Conservation (phyloP, 805 yeast species). For the Brettanomyces naardenensis region DNA sequence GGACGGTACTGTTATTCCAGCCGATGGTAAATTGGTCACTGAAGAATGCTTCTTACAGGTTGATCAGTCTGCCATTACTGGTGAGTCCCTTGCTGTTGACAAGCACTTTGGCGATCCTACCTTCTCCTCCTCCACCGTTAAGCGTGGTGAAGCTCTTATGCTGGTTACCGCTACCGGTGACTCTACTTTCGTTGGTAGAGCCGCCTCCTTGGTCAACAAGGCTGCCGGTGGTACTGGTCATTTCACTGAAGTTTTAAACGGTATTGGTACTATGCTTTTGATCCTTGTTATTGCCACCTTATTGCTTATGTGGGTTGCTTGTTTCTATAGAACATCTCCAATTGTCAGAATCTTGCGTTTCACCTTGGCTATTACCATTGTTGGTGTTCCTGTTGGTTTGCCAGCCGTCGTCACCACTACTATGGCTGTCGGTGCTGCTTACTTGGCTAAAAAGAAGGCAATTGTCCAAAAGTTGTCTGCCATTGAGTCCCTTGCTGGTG, state of each 20-base stretch:
- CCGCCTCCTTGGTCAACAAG: conserved; percentile 92
- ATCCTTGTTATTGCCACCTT: conserved; percentile 84
- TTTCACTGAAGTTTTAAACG: conserved; percentile 95
- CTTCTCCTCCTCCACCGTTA: conserved; percentile 90
- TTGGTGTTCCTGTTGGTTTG: conserved; percentile 98
- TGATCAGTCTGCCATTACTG: conserved; percentile 95
- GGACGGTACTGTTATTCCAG: conserved; percentile 89
- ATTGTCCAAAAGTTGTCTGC: conserved; percentile 96
- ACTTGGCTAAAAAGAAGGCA: conserved; percentile 94
- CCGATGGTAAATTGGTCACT: conserved; percentile 85
- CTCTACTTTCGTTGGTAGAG: conserved; percentile 93
- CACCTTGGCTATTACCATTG: conserved; percentile 91
- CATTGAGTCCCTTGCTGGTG: conserved; percentile 96
- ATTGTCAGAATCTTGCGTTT: conserved; percentile 85
- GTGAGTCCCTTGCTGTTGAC: conserved; percentile 95
- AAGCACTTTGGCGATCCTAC: conserved; percentile 80
- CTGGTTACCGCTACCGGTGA: conserved; percentile 93
- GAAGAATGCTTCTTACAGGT: conserved; percentile 83
- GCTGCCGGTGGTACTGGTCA: conserved; percentile 93
- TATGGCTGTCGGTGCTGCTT: conserved; percentile 99
- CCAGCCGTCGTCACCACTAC: conserved; percentile 98
- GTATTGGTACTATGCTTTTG: conserved; percentile 89
- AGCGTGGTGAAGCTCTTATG: conserved; percentile 94
- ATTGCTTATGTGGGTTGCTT: conserved; percentile 84
- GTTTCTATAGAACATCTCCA: conserved; percentile 86